Conservation (phyloP, 148 eudicot species). For the Heliosperma pusillum region DNA sequence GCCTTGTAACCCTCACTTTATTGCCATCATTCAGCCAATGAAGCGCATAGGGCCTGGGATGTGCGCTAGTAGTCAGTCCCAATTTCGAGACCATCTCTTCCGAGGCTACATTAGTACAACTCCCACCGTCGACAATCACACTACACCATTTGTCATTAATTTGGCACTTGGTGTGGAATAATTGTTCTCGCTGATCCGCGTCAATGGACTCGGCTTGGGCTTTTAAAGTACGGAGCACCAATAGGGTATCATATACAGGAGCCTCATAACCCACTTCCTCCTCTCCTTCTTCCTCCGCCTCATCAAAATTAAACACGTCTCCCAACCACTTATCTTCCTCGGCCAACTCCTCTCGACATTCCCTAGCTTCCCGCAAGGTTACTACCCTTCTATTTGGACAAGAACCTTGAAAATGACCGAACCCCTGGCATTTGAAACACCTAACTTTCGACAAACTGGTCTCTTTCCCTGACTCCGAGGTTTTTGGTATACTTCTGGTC, state of each 20-base stretch:
- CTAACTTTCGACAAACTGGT: no score
- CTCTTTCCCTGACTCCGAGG: background rate
- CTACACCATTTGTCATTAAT: no score
- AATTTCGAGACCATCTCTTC: background rate
- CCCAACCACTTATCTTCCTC: background rate
- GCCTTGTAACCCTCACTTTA: background rate
- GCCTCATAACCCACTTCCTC: conserved; percentile 5
- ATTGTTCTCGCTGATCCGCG: no score
- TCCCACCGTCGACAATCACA: background rate
- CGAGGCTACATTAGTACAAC: conserved; percentile 8
- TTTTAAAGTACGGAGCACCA: background rate
- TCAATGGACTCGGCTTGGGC: no score
- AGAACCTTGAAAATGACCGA: no score
- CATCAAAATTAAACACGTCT: background rate
- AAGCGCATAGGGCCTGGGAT: conserved; percentile 8
- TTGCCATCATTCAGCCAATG: conserved; percentile 2
- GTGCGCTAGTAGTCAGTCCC: background rate
- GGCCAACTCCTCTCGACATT: no score
- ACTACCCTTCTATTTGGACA: no score
- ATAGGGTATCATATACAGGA: background rate
- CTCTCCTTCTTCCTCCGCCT: background rate
- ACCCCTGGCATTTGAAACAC: no score
- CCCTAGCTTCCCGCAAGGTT: no score
- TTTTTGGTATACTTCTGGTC: background rate
- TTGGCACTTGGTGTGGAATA: no score